Conservation (phyloP, 2,329 filamentous ascomycete species). For the Onygenales sp. region DNA sequence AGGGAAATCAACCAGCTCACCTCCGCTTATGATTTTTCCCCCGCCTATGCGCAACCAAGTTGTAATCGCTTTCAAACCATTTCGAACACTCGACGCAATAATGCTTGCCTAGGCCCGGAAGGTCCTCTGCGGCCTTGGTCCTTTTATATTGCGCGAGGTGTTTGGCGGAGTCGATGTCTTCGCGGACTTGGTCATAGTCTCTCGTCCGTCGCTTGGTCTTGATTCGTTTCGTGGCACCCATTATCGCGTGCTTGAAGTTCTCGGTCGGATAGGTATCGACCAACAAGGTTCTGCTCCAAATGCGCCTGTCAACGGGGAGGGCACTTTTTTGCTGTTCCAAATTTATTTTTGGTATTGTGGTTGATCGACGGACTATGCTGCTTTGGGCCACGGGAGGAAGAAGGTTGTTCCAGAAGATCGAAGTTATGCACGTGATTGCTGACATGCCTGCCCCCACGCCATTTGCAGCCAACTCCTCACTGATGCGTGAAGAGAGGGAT, state of each 20-base stretch:
- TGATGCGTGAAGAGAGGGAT: too few species aligned
- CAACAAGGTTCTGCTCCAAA: too few species aligned
- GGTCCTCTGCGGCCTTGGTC: conserved; percentile 71
- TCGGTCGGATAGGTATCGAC: too few species aligned
- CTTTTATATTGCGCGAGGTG: conserved; percentile 73
- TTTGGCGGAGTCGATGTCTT: conserved; percentile 66
- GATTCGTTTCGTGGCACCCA: conserved; percentile 58
- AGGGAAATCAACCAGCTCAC: conserved; percentile 34
- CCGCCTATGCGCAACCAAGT: conserved; percentile 64
- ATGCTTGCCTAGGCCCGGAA: conserved; percentile 73
- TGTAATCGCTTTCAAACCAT: conserved; percentile 83
- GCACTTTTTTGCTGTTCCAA: too few species aligned
- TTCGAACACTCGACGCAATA: conserved; percentile 94
- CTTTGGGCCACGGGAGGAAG: too few species aligned
- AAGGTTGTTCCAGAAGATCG: too few species aligned
- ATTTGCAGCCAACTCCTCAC: too few species aligned
- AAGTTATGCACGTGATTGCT: too few species aligned
- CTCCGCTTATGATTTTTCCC: conserved; percentile 92
- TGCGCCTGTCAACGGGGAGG: too few species aligned
- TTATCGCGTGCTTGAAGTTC: conserved; percentile 22
- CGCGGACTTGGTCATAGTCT: conserved; percentile 85
- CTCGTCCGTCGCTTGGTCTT: conserved; percentile 68
- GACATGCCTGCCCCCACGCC: too few species aligned
- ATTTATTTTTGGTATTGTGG: too few species aligned
- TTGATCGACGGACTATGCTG: too few species aligned